These are phyloP conservation scores for Sugiyamaella americana DNA, from an alignment of 805 yeast species.

Conservation along the genomic window DNA sequence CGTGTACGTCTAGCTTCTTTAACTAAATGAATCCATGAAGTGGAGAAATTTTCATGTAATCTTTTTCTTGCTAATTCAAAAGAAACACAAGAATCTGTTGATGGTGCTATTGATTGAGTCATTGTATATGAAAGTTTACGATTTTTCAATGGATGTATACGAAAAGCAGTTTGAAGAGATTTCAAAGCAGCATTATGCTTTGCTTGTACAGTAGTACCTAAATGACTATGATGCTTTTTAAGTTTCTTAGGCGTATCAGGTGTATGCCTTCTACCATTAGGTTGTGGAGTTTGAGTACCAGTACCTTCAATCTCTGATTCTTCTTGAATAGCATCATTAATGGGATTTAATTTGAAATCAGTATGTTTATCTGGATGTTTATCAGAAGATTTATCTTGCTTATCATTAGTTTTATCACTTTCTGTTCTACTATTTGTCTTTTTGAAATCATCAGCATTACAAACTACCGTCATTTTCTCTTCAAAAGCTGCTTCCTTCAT, in stretches of 20 bases:
- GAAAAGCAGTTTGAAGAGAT: not conserved
- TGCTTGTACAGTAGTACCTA: not conserved
- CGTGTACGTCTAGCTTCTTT: constrained; percentile 31
- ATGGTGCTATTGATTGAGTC: constrained; percentile 5
- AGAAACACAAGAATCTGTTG: constrained; percentile 16
- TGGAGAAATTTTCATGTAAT: constrained; percentile 45
- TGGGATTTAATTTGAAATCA: not conserved
- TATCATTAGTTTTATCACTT: constrained; percentile 5
- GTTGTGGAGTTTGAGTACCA: not conserved
- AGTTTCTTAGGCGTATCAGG: not conserved
- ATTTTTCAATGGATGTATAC: not conserved
- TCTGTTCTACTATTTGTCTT: constrained; percentile 6
- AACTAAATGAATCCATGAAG: constrained; percentile 68
- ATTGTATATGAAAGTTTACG: constrained; percentile 1
- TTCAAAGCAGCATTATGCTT: not conserved
- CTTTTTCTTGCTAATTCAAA: constrained; percentile 32
- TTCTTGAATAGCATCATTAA: not conserved
- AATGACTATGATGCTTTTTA: not conserved
- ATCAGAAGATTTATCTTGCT: not conserved
- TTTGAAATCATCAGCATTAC: constrained; percentile 9
- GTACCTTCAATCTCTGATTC: not conserved
- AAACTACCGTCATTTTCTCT: constrained; percentile 25
- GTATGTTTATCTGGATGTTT: not conserved
- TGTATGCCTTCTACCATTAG: too few relatives aligned
- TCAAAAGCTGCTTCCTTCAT: constrained; percentile 44